phyloP scores from a whole-genome alignment of 805 yeast species.

The Lipomyces sp. region DNA sequence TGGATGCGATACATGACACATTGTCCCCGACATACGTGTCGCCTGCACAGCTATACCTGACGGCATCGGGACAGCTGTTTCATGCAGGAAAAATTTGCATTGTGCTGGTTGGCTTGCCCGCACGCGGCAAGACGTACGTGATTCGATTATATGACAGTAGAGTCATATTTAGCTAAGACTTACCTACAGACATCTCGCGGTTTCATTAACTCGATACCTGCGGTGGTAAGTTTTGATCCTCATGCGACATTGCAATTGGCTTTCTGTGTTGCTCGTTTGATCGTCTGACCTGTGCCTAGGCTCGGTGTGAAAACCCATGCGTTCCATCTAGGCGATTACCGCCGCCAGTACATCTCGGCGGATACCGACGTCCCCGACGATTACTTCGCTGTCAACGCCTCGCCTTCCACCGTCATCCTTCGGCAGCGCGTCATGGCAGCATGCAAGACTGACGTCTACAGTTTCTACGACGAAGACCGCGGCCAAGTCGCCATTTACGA shows the following conservation, averaged over 20 bases:
- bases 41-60: conserved; percentile 90
- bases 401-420: conserved; percentile 48
- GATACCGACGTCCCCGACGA: conserved; percentile 61
- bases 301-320: conserved; percentile 89
- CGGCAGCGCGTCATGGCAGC: conserved; percentile 58
- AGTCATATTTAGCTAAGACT: neutral
- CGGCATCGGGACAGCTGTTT: conserved; percentile 86
- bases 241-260: too few species aligned
- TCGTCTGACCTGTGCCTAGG: conserved; percentile 39
- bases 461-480: conserved; percentile 66
- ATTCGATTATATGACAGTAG: neutral
- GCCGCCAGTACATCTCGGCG: conserved; percentile 50
- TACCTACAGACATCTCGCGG: conserved; percentile 64
- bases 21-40: conserved; percentile 64
- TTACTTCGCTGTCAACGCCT: conserved; percentile 56
- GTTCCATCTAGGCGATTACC: conserved; percentile 88
- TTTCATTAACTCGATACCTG: conserved; percentile 83
- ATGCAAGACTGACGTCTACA: conserved; percentile 65
- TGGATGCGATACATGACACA: conserved; percentile 66
- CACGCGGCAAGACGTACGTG: conserved; percentile 77
- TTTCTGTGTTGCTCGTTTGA: neutral
- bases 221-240: conserved; percentile 68
- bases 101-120: conserved; percentile 88
- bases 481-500: conserved; percentile 97
- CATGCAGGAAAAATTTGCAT: conserved; percentile 94